Base-by-base conservation (phyloP, 768 basidiomycete genomes). In the Neoboletus brunneissimus region DNA sequence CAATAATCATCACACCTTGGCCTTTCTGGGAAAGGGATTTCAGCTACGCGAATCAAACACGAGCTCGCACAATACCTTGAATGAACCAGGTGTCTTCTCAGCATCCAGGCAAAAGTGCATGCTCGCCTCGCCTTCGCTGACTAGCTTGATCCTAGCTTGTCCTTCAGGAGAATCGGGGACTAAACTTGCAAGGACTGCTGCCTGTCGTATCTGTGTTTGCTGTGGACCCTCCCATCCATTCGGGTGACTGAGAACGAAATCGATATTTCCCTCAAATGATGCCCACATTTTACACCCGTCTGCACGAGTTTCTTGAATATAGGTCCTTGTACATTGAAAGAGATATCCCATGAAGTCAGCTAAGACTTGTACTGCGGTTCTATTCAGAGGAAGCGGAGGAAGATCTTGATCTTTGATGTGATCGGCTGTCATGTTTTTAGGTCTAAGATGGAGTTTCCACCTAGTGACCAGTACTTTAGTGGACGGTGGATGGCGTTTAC, bases 121-220 rank as follows among this genome's bases (percentile, higher is more conserved):
- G 64, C 76, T 77, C 1, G 81, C 81, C 62, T 83, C 82, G 32
- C 80, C 80, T 54, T 83, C 82, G 1, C 77, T 76, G 16, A 82
- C 76, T 25, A 81, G 78, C 23, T 70, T 67, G 22, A 81, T 64
- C 12, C 75, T 73, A 42, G 66, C 54, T 55, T 74, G 71, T 0
- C 75, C 79, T n/a, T 60, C 65, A 16, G 61, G 56, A 4, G 66
- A 73, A 58, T 76, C 72, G 0, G 73, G 72, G 4, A 81, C 63
- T 1, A 81, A 66, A 10, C 73, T 70, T 7, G 76, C 80, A 41
- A 66, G 49, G 16, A 79, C 65, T 0, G 77, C 78, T 16, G 80
- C 79, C 20, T 67, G 68, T 41, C 80, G 70, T 57, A 81, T 77
- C 51, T 76, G 71, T 5, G 62, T 58, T 58, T 81, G 79, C 47